Percentiles rank a stretch among this genome's conserved stretches.
Evolutionary conservation across 345 rosid species (phyloP).

Genomic region (Kernera saxatilis): DNA sequence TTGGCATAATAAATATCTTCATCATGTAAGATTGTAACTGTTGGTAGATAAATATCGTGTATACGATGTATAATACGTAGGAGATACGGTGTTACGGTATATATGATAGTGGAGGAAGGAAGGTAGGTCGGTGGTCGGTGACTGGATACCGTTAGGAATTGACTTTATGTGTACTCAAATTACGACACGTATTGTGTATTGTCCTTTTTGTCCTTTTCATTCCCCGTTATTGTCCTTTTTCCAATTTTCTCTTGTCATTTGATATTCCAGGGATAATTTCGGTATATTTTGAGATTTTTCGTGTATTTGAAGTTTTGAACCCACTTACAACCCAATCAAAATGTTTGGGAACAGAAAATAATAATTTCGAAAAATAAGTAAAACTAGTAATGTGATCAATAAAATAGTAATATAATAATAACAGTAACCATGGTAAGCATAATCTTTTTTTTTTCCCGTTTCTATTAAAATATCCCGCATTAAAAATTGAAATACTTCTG

Average conservation of each 20-base stretch:
- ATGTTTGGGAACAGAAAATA: neutral
- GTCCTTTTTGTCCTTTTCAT: conserved; percentile 37
- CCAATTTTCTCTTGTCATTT: neutral
- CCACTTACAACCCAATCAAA: conserved; percentile 6
- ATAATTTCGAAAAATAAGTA: neutral
- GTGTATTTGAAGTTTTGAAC: neutral
- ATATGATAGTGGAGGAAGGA: neutral
- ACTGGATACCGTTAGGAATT: conserved; percentile 77
- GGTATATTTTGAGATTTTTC: neutral
- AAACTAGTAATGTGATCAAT: neutral
- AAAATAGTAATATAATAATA: neutral
- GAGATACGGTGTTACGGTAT: neutral
- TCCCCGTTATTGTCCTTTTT: neutral
- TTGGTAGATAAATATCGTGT: neutral
- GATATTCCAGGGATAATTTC: neutral
- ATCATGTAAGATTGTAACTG: no score
- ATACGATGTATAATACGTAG: neutral
- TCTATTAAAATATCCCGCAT: no score
- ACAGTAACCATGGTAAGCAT: neutral
- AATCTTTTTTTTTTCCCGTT: no score
- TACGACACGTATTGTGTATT: conserved; percentile 28
- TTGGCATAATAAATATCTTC: no score
- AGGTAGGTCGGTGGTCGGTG: conserved; percentile 88
- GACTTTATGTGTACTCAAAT: conserved; percentile 59
- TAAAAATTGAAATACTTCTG: no score